A percentile compares a stretch with the other conserved stretches of the same genome.
phyloP scores from a whole-genome alignment of 805 yeast species.

The Wickerhamiella galacta region DNA sequence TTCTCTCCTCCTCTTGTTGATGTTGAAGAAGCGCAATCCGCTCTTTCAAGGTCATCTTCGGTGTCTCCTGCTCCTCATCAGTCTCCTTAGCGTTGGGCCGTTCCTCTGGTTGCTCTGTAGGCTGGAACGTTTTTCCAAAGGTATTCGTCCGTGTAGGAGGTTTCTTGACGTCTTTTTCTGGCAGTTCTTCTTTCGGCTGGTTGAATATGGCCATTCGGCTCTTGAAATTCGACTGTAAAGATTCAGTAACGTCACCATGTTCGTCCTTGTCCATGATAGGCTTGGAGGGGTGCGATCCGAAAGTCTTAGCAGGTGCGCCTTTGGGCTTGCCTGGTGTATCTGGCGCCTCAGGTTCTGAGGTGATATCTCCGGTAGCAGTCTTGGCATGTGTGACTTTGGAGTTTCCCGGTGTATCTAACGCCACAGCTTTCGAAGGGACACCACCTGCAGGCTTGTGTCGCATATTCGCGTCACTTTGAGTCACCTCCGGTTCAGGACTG shows the following conservation, averaged over 20 bases:
- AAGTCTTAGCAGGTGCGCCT: no score
- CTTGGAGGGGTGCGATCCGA: background rate
- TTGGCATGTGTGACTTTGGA: no score
- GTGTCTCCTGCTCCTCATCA: slow-evolving; percentile 35
- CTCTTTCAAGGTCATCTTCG: slow-evolving; percentile 70
- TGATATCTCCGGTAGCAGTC: no score
- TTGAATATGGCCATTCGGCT: slow-evolving; percentile 37
- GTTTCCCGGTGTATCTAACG: no score
- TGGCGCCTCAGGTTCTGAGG: no score
- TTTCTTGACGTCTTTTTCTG: slow-evolving; percentile 14
- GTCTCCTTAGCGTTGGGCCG: slow-evolving; percentile 9
- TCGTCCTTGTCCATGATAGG: slow-evolving; percentile 1
- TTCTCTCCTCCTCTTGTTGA: slow-evolving; percentile 66
- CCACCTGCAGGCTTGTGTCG: no score
- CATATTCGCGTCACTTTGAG: no score
- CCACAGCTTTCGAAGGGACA: no score
- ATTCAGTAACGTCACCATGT: slow-evolving; percentile 5
- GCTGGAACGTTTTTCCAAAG: slow-evolving; percentile 7
- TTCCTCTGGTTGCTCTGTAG: slow-evolving; percentile 5
- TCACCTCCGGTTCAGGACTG: no score
- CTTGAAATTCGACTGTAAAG: slow-evolving; percentile 21
- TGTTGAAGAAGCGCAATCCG: slow-evolving; percentile 72
- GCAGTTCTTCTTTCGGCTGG: slow-evolving; percentile 21
- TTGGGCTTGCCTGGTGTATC: no score
- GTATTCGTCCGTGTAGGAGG: slow-evolving; percentile 8